A percentile compares a stretch with the other conserved stretches of the same genome.
phyloP scores from a whole-genome alignment of 140 eudicot species.

The Flaveria floridana region DNA sequence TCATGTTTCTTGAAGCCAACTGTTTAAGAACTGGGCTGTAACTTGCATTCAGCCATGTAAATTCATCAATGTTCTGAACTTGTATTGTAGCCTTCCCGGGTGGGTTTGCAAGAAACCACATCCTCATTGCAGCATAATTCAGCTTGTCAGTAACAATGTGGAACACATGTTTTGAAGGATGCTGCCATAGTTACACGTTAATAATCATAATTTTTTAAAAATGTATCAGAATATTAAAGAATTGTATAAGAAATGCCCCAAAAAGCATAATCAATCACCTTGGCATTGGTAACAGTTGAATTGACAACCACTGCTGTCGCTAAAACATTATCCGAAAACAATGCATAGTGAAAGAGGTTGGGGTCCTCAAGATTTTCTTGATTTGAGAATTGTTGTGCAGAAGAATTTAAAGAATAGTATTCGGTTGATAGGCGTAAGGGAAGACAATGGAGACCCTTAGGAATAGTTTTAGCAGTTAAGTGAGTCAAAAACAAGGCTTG shows the following conservation, averaged over 20 bases:
- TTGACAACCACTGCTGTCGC: conserved; percentile 93
- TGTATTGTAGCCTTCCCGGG: conserved; percentile 74
- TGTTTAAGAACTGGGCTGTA: conserved; percentile 93
- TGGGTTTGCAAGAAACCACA: conserved; percentile 95
- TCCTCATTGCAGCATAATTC: conserved; percentile 93
- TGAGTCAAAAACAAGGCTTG: conserved; percentile 93
- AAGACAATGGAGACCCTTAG: conserved; percentile 97
- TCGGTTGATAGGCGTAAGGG: conserved; percentile 89
- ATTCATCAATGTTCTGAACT: conserved; percentile 85
- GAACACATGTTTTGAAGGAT: conserved; percentile 75
- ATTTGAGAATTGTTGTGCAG: conserved; percentile 53
- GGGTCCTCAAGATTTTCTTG: conserved; percentile 42
- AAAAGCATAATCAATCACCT: conserved; percentile 47
- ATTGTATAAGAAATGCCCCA: neutral
- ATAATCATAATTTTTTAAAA: neutral
- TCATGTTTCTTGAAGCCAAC: conserved; percentile 74
- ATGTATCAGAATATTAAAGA: neutral
- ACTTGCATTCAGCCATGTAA: conserved; percentile 97
- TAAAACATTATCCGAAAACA: conserved; percentile 83
- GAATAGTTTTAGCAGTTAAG: conserved; percentile 89
- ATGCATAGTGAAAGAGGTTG: conserved; percentile 72
- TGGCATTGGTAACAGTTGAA: conserved; percentile 80
- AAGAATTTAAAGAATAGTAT: conserved; percentile 61
- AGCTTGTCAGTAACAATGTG: conserved; percentile 91
- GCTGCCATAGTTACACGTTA: conserved; percentile 42